Conservation (phyloP, 2,329 filamentous ascomycete species). For the Sporothrix variecibatus region DNA sequence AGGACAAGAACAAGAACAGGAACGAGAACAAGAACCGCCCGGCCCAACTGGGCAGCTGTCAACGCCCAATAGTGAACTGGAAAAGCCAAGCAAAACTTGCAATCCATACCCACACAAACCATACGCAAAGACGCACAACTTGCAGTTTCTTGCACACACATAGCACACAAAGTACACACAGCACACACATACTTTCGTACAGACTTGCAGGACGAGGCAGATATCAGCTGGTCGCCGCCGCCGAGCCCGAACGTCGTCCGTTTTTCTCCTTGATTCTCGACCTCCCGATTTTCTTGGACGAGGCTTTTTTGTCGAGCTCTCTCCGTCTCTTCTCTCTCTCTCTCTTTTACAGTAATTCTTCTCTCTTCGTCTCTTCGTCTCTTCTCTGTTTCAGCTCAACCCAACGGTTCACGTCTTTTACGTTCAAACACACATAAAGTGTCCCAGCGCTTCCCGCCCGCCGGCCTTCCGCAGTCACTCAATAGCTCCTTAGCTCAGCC, state of each 20-base stretch:
- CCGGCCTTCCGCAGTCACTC: background rate
- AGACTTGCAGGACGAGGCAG: slow-evolving; percentile 14
- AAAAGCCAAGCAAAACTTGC: slow-evolving; percentile 5
- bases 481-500: slow-evolving; percentile 11
- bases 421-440: slow-evolving; percentile 9
- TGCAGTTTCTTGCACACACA: background rate
- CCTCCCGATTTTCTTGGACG: background rate
- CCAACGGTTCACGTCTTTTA: background rate
- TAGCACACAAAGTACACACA: too few relatives aligned
- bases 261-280: background rate
- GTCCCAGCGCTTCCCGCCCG: background rate
- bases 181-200: background rate
- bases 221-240: slow-evolving; percentile 18
- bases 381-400: background rate
- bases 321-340: background rate
- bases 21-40: background rate
- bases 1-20: background rate
- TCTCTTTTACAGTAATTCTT: too few relatives aligned
- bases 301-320: background rate
- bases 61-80: background rate
- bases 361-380: background rate
- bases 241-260: slow-evolving; percentile 20
- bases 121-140: background rate
- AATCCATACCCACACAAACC: background rate
- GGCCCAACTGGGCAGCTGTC: background rate